Evolutionary conservation across 306 rosid genomes (phyloP).

Genomic region (Purshia tridentata): DNA sequence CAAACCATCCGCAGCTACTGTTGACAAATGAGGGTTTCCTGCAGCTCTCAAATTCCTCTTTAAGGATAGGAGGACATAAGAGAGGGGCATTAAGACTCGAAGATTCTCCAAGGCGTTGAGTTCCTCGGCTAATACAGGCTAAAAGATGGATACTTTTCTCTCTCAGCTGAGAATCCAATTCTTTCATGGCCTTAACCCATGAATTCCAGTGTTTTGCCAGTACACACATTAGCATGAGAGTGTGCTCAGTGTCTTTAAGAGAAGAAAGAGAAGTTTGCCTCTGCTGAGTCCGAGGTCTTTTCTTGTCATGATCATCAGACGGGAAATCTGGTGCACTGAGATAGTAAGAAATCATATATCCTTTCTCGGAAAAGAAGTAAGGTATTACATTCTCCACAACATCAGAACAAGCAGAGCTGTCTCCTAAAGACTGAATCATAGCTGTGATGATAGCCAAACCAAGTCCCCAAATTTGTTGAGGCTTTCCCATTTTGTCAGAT

Average conservation of each 20-base stretch:
- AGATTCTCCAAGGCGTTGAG: constrained; percentile 62
- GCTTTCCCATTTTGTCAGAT: constrained; percentile 48
- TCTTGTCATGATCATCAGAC: constrained; percentile 72
- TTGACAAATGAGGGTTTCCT: constrained; percentile 63
- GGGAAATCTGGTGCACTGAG: constrained; percentile 75
- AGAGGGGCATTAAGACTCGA: constrained; percentile 52
- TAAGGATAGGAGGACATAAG: constrained; percentile 66
- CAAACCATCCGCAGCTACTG: constrained; percentile 86
- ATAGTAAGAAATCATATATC: constrained; percentile 58
- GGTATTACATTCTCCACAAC: constrained; percentile 69
- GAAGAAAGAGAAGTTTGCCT: constrained; percentile 54
- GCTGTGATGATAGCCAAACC: constrained; percentile 87
- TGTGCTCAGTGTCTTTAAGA: constrained; percentile 81
- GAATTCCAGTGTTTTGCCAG: constrained; percentile 78
- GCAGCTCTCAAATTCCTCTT: constrained; percentile 72
- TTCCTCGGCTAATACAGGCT: constrained; percentile 83
- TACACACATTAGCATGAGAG: constrained; percentile 80
- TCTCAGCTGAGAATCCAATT: constrained; percentile 69
- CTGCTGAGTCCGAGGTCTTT: constrained; percentile 68
- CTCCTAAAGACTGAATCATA: constrained; percentile 83
- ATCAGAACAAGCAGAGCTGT: constrained; percentile 61
- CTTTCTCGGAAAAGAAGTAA: constrained; percentile 79
- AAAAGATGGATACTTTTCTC: constrained; percentile 91
- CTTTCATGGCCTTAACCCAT: constrained; percentile 74
- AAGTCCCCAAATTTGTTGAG: constrained; percentile 79